Conservation (phyloP, 805 yeast genomes). For the Yarrowia hollandica region DNA sequence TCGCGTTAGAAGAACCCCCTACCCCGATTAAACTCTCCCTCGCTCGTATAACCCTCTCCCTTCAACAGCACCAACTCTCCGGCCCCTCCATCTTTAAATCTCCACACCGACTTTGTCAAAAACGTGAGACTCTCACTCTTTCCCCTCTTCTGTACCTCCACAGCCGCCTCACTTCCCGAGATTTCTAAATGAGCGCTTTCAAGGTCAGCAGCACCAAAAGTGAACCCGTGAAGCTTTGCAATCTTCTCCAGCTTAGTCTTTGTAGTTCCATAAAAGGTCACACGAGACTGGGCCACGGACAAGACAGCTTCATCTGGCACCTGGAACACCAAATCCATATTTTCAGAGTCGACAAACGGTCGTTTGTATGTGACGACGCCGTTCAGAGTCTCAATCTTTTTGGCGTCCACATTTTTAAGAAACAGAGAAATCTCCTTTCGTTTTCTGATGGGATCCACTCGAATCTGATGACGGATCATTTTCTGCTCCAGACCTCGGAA, state of each 20-base stretch:
- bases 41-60: constrained; percentile 5
- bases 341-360: constrained; percentile 47
- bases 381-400: constrained; percentile 30
- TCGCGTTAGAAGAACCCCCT: constrained; percentile 3
- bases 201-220: not conserved
- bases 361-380: constrained; percentile 46
- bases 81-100: not conserved
- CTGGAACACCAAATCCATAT: constrained; percentile 49
- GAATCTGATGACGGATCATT: constrained; percentile 54
- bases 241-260: constrained; percentile 2
- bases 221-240: not conserved
- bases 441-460: constrained; percentile 52
- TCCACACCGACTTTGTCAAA: constrained; percentile 19
- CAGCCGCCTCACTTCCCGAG: not conserved
- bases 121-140: not conserved
- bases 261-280: not conserved
- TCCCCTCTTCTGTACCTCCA: not conserved
- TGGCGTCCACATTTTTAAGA: constrained; percentile 47
- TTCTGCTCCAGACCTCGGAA: constrained; percentile 73
- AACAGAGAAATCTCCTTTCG: constrained; percentile 59
- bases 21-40: constrained; percentile 3
- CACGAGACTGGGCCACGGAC: not conserved
- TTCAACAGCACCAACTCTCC: constrained; percentile 5
- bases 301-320: constrained; percentile 29
- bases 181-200: constrained; percentile 7